These are phyloP conservation scores for Zea mays DNA, from an alignment of 176 grass and related monocot species.

Conservation along the genomic window Zm-B73-REFERENCE-NAM-5.0 NC_050099.1:168172501-168173000, in stretches of 20 bases:
- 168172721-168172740: neutral
- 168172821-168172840: constrained; percentile 21
- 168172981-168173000: constrained; percentile 95
- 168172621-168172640: neutral
- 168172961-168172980: constrained; percentile 98
- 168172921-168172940: constrained; percentile 85
- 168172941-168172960: constrained; percentile 92
- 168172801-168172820: neutral
- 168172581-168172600: neutral
- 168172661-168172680: neutral
- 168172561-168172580: neutral
- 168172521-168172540: neutral
- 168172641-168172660: neutral
- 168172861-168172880: constrained; percentile 12
- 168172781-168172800: too few species aligned
- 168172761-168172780: neutral
- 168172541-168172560: too few species aligned
- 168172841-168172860: neutral
- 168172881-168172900: constrained; percentile 93
- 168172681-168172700: neutral
- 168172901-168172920: constrained; percentile 95
- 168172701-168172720: neutral
- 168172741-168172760: neutral
- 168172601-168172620: neutral
- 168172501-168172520: constrained; percentile 25